Evolutionary conservation across 2,329 filamentous ascomycete species (phyloP).

Genomic region (Westerdykella ornata): DNA sequence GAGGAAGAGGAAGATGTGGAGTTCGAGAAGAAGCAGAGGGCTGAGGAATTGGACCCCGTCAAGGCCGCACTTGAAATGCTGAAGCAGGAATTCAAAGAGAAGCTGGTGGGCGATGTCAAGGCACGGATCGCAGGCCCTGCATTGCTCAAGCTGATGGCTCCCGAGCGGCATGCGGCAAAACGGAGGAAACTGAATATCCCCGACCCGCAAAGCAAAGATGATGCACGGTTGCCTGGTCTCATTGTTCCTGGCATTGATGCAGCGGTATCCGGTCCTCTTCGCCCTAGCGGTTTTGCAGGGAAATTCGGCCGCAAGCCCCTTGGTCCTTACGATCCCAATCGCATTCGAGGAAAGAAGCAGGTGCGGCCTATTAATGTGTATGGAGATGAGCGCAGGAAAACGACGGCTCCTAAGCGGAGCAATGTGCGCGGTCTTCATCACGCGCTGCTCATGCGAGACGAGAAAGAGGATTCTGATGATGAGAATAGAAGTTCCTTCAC

Average conservation of each 20-base stretch:
- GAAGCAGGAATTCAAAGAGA: conserved; percentile 73
- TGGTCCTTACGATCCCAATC: conserved; percentile 41
- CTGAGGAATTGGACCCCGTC: conserved; percentile 85
- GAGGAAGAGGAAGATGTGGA: conserved; percentile 79
- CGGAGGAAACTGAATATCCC: conserved; percentile 71
- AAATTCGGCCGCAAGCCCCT: conserved; percentile 38
- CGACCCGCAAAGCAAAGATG: conserved; percentile 55
- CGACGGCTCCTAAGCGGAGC: conserved; percentile 49
- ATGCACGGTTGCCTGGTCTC: conserved; percentile 49
- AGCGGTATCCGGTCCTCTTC: conserved; percentile 56
- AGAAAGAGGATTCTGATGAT: conserved; percentile 77
- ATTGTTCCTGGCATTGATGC: conserved; percentile 54
- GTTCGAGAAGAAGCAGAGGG: conserved; percentile 81
- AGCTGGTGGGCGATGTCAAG: conserved; percentile 82
- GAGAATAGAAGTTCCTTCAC: conserved; percentile 62
- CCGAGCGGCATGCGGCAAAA: conserved; percentile 71
- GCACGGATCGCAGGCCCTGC: conserved; percentile 76
- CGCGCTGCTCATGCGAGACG: conserved; percentile 65
- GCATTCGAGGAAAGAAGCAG: conserved; percentile 35
- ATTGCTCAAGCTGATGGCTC: conserved; percentile 75
- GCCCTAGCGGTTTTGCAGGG: conserved; percentile 37
- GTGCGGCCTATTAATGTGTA: conserved; percentile 42
- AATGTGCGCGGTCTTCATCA: conserved; percentile 72
- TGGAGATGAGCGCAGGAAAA: conserved; percentile 54
- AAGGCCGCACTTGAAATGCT: conserved; percentile 73